phyloP scores from a whole-genome alignment of 2,329 filamentous ascomycete species.

The Colletotrichum godetiae region DNA sequence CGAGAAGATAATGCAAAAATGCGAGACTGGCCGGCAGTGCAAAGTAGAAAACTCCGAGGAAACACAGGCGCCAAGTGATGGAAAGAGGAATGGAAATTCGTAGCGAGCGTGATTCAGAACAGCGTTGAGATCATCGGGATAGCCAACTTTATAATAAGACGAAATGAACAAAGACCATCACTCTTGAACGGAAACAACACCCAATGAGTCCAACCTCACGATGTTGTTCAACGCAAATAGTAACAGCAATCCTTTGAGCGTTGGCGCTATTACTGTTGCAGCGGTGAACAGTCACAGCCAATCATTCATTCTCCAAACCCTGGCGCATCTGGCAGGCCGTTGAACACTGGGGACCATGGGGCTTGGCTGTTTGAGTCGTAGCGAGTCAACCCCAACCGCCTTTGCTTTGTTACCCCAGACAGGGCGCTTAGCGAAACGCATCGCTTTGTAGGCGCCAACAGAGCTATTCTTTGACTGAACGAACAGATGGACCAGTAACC shows the following conservation, averaged over 20 bases:
- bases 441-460: constrained; percentile 48
- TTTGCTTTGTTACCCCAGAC: constrained; percentile 5
- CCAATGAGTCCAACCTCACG: constrained; percentile 16
- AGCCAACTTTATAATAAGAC: constrained; percentile 26
- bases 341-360: background rate
- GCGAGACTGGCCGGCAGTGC: constrained; percentile 4
- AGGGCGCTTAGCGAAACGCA: constrained; percentile 31
- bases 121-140: background rate
- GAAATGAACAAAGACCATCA: constrained; percentile 9
- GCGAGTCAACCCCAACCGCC: constrained; percentile 22
- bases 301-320: constrained; percentile 4
- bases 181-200: background rate
- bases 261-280: constrained; percentile 2
- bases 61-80: background rate
- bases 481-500: background rate
- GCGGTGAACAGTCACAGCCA: constrained; percentile 8
- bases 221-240: constrained; percentile 2
- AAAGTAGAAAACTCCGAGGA: constrained; percentile 16
- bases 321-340: background rate
- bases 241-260: background rate
- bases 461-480: background rate
- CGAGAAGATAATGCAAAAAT: background rate
- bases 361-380: constrained; percentile 12
- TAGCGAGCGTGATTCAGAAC: background rate
- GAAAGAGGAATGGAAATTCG: background rate